These are phyloP conservation scores for Pinus tabuliformis DNA, from an alignment of 75 land plant species.

Conservation along the genomic window DNA sequence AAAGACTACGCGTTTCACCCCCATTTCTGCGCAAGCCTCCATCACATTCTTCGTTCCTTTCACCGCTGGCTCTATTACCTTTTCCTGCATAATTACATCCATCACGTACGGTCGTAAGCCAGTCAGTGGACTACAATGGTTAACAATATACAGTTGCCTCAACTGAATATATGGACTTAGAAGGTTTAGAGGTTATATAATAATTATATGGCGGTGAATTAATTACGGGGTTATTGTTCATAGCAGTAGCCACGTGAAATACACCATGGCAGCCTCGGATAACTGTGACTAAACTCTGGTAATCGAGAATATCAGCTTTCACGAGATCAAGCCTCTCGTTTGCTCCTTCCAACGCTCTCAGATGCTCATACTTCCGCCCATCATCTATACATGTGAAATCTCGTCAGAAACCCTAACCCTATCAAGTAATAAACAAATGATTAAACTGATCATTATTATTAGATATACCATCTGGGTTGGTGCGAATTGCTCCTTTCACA, in stretches of 20 bases:
- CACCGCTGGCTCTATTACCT: constrained; percentile 32
- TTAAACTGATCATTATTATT: no score
- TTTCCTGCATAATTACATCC: no score
- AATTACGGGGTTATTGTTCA: background rate
- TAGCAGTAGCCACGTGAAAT: constrained; percentile 2
- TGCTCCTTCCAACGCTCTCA: constrained; percentile 7
- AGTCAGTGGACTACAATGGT: no score
- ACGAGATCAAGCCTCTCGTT: constrained; percentile 10
- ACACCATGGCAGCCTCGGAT: constrained; percentile 13
- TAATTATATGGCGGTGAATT: no score
- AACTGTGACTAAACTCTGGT: background rate
- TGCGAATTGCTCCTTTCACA: background rate
- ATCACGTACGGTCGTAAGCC: no score
- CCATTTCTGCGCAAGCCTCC: constrained; percentile 17
- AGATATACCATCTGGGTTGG: no score
- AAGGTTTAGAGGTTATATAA: no score
- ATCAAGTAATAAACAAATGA: no score
- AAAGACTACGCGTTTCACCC: constrained; percentile 39
- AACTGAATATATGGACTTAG: no score
- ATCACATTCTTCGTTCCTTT: constrained; percentile 42
- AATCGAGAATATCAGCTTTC: constrained; percentile 11
- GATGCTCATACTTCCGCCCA: constrained; percentile 6
- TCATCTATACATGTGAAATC: background rate
- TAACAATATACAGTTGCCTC: no score
- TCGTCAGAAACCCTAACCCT: no score